phyloP scores from a whole-genome alignment of 768 basidiomycete species.

The Calocybe indica region DNA sequence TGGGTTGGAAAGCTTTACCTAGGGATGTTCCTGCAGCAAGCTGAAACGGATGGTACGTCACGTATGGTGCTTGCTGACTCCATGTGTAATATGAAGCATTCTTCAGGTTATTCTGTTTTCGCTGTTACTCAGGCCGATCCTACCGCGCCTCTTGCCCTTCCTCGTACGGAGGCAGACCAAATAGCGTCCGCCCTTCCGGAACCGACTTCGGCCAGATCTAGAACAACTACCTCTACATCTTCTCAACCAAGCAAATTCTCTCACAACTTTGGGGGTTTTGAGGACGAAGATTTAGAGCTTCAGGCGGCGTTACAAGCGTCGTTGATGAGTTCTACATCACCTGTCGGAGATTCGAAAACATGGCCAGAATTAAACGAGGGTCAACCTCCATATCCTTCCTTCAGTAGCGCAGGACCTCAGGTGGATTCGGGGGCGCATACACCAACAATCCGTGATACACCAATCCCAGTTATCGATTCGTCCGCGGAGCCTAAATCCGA shows the following conservation, averaged over 20 bases:
- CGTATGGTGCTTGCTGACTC: no score
- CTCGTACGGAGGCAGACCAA: slow-evolving; percentile 67
- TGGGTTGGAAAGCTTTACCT: slow-evolving; percentile 84
- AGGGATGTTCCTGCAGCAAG: slow-evolving; percentile 81
- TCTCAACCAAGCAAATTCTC: slow-evolving; percentile 4
- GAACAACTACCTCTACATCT: slow-evolving; percentile 5
- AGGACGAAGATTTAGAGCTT: slow-evolving; percentile 83
- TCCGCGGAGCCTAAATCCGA: slow-evolving; percentile 30
- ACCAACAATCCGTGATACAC: background rate
- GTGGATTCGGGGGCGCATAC: slow-evolving; percentile 10
- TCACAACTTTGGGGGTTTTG: slow-evolving; percentile 36
- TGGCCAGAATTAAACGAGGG: no score
- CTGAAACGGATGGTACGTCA: slow-evolving; percentile 70
- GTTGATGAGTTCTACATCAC: slow-evolving; percentile 27
- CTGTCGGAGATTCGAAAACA: background rate
- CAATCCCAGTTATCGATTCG: no score
- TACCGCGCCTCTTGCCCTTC: slow-evolving; percentile 43
- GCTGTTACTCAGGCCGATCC: slow-evolving; percentile 64
- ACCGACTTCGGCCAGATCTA: slow-evolving; percentile 2
- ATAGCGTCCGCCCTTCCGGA: slow-evolving; percentile 61
- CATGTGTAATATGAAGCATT: no score
- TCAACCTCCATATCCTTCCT: no score
- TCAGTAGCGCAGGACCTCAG: no score
- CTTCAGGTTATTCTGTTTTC: slow-evolving; percentile 74
- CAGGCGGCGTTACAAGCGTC: slow-evolving; percentile 88